Conservation (phyloP, 345 rosid genomes). For the Murraya koenigii region DNA sequence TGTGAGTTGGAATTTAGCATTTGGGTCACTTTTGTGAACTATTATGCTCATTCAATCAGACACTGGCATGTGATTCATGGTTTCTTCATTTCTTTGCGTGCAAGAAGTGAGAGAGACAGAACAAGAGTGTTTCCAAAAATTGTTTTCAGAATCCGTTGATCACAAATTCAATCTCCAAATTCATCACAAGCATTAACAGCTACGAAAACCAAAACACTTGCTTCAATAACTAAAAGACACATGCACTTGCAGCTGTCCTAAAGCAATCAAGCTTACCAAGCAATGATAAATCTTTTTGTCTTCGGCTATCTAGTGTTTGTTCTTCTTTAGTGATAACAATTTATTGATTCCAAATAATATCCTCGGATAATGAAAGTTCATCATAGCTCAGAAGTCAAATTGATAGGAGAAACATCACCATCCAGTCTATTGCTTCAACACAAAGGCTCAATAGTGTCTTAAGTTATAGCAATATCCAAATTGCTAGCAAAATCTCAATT, state of each 20-base stretch:
- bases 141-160: conserved; percentile 7
- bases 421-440: conserved; percentile 18
- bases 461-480: background rate
- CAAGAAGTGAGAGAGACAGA: conserved; percentile 9
- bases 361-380: background rate
- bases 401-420: conserved; percentile 13
- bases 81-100: conserved; percentile 14
- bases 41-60: conserved; percentile 11
- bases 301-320: background rate
- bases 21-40: conserved; percentile 8
- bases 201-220: background rate
- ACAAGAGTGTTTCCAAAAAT: background rate
- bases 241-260: conserved; percentile 4
- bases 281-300: background rate
- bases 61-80: conserved; percentile 19
- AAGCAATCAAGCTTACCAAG: conserved; percentile 2
- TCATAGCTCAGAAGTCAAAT: conserved; percentile 15
- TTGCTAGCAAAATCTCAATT: background rate
- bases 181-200: background rate
- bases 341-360: background rate
- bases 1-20: conserved; percentile 9
- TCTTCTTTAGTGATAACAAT: background rate
- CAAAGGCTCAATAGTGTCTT: conserved; percentile 11
- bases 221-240: background rate
- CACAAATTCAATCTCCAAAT: background rate